A percentile compares a stretch with the other conserved stretches of the same genome.
Evolutionary conservation across 208 protist genomes (phyloP).

Genomic region (Balamuthia mandrillaris): DNA sequence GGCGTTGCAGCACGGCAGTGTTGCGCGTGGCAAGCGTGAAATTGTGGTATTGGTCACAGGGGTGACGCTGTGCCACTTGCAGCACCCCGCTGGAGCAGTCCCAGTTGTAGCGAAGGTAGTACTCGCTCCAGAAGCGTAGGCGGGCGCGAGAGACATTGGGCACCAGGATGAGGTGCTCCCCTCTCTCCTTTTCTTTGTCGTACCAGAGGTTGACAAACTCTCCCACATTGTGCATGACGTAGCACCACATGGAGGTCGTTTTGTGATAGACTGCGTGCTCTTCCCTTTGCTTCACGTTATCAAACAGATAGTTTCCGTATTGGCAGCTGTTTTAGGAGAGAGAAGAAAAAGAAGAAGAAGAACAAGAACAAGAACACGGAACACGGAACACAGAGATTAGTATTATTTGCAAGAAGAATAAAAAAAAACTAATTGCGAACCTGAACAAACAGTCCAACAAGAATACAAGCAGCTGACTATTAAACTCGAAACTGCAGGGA

Average conservation of each 20-base stretch:
- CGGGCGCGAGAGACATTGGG: not conserved
- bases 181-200: not conserved
- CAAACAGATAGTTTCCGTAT: slow-evolving; percentile 28
- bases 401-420: too few species aligned
- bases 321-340: slow-evolving; percentile 76
- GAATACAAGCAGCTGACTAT: slow-evolving; percentile 65
- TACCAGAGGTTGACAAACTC: not conserved
- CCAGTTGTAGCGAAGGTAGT: not conserved
- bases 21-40: too few species aligned
- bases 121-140: not conserved
- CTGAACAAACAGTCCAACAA: not conserved
- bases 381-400: too few species aligned
- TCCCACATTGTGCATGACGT: not conserved
- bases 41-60: too few species aligned
- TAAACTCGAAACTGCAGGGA: slow-evolving; percentile 84
- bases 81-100: not conserved
- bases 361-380: not conserved
- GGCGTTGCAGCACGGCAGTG: too few species aligned
- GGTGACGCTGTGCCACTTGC: too few species aligned
- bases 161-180: not conserved
- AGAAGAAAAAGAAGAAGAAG: slow-evolving; percentile 59
- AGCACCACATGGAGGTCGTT: not conserved
- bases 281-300: not conserved
- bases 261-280: not conserved
- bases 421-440: not conserved